phyloP scores from a whole-genome alignment of 2,329 filamentous ascomycete species.

The Fusarium irregulare region DNA sequence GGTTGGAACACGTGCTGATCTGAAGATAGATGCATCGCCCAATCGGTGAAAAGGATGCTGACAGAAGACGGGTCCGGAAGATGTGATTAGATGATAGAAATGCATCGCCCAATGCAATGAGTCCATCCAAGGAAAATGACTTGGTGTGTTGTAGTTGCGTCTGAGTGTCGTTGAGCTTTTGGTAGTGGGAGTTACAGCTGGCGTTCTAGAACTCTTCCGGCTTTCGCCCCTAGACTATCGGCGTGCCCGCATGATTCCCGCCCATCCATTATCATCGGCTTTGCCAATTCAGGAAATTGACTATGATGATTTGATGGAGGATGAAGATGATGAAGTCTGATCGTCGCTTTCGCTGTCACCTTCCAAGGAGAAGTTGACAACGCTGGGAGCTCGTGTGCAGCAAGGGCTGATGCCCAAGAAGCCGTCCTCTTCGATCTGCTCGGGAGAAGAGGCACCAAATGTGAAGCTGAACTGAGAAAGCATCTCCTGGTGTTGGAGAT shows the following conservation, averaged over 20 bases:
- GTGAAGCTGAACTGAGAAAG: conserved; percentile 59
- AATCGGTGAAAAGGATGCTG: conserved; percentile 19
- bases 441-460: conserved; percentile 55
- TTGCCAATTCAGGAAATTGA: conserved; percentile 39
- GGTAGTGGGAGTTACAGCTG: conserved; percentile 15
- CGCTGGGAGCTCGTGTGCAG: conserved; percentile 55
- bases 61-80: conserved; percentile 12
- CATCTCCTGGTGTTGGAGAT: conserved; percentile 60
- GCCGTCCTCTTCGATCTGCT: conserved; percentile 50
- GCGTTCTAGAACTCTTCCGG: conserved; percentile 37
- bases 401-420: conserved; percentile 58
- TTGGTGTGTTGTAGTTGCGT: conserved; percentile 13
- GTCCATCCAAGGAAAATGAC: conserved; percentile 13
- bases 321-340: conserved; percentile 36
- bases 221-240: conserved; percentile 28
- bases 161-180: conserved; percentile 8
- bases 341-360: conserved; percentile 41
- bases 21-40: conserved; percentile 16
- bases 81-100: conserved; percentile 10
- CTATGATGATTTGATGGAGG: conserved; percentile 37
- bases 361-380: conserved; percentile 46
- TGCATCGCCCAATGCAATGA: conserved; percentile 8
- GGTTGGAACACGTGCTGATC: conserved; percentile 25
- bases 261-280: conserved; percentile 34
- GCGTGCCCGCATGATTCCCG: conserved; percentile 30